Percentiles rank a stretch among this genome's conserved stretches.
Conservation (phyloP, 2,329 filamentous ascomycete species). For the Mollisiaceae sp. region DNA sequence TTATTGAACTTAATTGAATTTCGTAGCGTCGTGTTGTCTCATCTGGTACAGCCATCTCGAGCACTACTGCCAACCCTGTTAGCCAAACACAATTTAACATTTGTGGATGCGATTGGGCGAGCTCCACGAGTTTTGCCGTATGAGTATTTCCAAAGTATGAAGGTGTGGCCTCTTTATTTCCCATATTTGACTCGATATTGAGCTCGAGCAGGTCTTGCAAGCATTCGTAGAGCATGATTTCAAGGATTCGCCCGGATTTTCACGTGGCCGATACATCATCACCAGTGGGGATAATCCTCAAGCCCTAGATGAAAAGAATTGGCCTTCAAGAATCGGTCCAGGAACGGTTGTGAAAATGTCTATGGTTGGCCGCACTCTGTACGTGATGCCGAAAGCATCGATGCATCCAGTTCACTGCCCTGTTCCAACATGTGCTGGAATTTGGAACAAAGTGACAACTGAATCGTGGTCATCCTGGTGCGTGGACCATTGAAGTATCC, state of each 20-base stretch:
- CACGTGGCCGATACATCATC: not conserved
- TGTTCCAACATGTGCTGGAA: not conserved
- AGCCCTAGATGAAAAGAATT: not conserved
- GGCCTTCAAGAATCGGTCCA: not conserved
- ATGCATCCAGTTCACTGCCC: not conserved
- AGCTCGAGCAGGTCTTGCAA: slow-evolving; percentile 3
- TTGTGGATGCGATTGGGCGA: slow-evolving; percentile 17
- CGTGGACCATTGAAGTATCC: not conserved
- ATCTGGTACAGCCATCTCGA: slow-evolving; percentile 14
- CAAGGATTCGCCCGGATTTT: not conserved
- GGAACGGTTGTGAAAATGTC: not conserved
- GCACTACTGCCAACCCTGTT: slow-evolving; percentile 13
- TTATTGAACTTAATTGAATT: not conserved
- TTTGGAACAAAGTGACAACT: not conserved
- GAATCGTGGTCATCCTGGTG: not conserved
- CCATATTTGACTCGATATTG: not conserved
- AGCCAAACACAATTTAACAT: slow-evolving; percentile 18
- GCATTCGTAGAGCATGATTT: slow-evolving; percentile 15
- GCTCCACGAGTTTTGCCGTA: slow-evolving; percentile 14
- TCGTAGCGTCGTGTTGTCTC: slow-evolving; percentile 15
- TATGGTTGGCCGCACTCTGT: not conserved
- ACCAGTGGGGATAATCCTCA: not conserved
- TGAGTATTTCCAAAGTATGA: slow-evolving; percentile 18
- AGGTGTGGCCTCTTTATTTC: not conserved
- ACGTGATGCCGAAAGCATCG: not conserved